Percentiles rank a stretch among this genome's conserved stretches.
Evolutionary conservation across 2,329 filamentous ascomycete genomes (phyloP).

Genomic region (Iodosphaeria phyllophila): DNA sequence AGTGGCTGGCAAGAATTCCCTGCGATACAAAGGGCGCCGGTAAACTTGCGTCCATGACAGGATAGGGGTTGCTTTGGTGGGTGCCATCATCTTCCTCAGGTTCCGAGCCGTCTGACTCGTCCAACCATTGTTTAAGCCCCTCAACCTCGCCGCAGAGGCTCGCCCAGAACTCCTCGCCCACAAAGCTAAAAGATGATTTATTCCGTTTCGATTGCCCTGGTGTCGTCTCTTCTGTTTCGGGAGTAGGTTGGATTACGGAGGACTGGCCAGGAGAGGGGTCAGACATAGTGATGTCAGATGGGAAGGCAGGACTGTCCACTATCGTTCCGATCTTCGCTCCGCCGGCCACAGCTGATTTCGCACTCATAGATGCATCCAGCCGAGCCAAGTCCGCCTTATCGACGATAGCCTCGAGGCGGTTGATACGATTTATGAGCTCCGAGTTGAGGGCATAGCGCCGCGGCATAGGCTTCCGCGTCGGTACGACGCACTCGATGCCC

Average conservation of each 20-base stretch:
- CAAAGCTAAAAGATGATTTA: too few relatives aligned
- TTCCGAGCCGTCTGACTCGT: slow-evolving; percentile 16
- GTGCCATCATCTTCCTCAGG: slow-evolving; percentile 10
- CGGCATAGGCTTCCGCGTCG: slow-evolving; percentile 22
- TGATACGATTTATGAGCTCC: slow-evolving; percentile 23
- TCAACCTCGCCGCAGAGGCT: slow-evolving; percentile 24
- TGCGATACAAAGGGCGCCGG: slow-evolving; percentile 3
- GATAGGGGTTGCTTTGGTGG: too few relatives aligned
- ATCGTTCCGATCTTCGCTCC: too few relatives aligned
- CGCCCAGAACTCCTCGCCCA: slow-evolving; percentile 24
- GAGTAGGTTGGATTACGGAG: not conserved
- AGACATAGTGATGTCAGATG: too few relatives aligned
- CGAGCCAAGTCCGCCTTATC: slow-evolving; percentile 22
- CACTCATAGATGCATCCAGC: too few relatives aligned
- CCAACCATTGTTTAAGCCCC: slow-evolving; percentile 22
- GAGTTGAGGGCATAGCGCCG: slow-evolving; percentile 21
- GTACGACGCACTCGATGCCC: slow-evolving; percentile 26
- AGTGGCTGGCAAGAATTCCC: slow-evolving; percentile 2
- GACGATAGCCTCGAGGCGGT: slow-evolving; percentile 24
- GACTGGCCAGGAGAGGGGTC: not conserved
- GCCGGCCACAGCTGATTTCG: too few relatives aligned
- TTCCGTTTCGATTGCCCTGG: too few relatives aligned
- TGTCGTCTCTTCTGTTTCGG: slow-evolving; percentile 7
- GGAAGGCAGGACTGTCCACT: too few relatives aligned
- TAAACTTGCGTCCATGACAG: too few relatives aligned